Evolutionary conservation across 345 rosid species (phyloP).

Genomic region (Ricinus communis): DNA sequence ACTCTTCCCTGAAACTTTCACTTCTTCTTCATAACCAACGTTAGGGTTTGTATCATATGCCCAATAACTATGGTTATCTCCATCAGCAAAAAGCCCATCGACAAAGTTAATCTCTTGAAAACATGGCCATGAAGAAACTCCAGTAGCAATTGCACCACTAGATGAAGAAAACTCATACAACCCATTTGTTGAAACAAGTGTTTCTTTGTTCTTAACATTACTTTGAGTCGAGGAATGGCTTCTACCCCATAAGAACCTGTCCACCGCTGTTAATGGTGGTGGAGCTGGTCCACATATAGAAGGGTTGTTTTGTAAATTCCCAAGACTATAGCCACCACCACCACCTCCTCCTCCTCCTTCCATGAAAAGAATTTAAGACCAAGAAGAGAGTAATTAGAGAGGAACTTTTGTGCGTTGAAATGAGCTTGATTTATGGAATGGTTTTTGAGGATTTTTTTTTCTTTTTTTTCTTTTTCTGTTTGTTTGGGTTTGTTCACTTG

Average conservation of each 20-base stretch:
- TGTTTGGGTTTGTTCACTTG: background rate
- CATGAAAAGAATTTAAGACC: conserved; percentile 27
- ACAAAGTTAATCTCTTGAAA: conserved; percentile 39
- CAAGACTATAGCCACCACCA: conserved; percentile 17
- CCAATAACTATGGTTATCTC: conserved; percentile 15
- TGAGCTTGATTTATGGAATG: conserved; percentile 26
- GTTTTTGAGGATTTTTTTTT: conserved; percentile 1
- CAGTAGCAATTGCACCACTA: conserved; percentile 22
- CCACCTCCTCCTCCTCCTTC: conserved; percentile 31
- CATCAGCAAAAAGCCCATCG: conserved; percentile 33
- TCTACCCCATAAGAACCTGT: conserved; percentile 67
- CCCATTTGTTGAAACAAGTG: conserved; percentile 18
- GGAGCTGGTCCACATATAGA: conserved; percentile 39
- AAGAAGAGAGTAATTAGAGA: conserved; percentile 15
- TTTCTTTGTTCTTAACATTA: conserved; percentile 24
- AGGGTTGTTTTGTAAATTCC: conserved; percentile 21
- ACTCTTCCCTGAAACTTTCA: conserved; percentile 18
- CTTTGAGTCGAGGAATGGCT: conserved; percentile 25
- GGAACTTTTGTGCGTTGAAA: conserved; percentile 9
- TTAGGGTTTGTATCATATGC: conserved; percentile 32
- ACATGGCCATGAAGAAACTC: conserved; percentile 21
- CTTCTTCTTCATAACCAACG: conserved; percentile 19
- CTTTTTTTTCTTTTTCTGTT: too few relatives aligned
- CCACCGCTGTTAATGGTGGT: conserved; percentile 81
- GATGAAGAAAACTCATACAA: conserved; percentile 22